Percentiles rank a stretch among this genome's conserved stretches.
These are phyloP conservation scores for Trichoderma semiorbis DNA, from an alignment of 2,329 filamentous ascomycete genomes.

Conservation along the genomic window DNA sequence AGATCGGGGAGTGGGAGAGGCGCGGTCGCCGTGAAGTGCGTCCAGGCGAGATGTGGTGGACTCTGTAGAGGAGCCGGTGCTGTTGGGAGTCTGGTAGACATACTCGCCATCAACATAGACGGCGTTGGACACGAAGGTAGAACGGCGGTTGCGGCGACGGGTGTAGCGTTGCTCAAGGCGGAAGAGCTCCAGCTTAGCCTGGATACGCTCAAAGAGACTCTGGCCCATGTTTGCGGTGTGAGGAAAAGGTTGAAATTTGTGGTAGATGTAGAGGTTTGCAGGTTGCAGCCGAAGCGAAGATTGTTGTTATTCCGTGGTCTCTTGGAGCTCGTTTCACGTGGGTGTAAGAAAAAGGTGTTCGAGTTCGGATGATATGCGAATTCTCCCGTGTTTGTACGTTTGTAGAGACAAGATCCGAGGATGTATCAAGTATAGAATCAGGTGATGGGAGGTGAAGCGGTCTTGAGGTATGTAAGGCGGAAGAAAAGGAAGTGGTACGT, in stretches of 20 bases:
- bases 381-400: not conserved
- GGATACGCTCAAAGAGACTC: conserved; percentile 56
- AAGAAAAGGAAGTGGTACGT: not conserved
- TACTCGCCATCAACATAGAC: conserved; percentile 96
- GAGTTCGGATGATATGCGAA: not conserved
- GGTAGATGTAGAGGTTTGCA: not conserved
- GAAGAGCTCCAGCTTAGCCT: conserved; percentile 80
- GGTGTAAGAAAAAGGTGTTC: not conserved
- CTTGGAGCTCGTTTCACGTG: not conserved
- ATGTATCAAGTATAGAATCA: conserved; percentile 3
- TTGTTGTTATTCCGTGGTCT: not conserved
- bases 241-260: not conserved
- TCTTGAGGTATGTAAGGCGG: not conserved
- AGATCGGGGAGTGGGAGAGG: conserved; percentile 15
- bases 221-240: conserved; percentile 42
- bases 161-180: conserved; percentile 95
- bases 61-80: conserved; percentile 54
- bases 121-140: conserved; percentile 83
- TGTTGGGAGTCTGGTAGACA: conserved; percentile 67
- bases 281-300: not conserved
- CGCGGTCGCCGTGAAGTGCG: conserved; percentile 37
- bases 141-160: conserved; percentile 78
- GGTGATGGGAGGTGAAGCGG: not conserved
- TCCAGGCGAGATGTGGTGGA: conserved; percentile 37
- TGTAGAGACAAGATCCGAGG: not conserved